These are phyloP conservation scores for Candida alai DNA, from an alignment of 805 yeast genomes.

Conservation along the genomic window DNA sequence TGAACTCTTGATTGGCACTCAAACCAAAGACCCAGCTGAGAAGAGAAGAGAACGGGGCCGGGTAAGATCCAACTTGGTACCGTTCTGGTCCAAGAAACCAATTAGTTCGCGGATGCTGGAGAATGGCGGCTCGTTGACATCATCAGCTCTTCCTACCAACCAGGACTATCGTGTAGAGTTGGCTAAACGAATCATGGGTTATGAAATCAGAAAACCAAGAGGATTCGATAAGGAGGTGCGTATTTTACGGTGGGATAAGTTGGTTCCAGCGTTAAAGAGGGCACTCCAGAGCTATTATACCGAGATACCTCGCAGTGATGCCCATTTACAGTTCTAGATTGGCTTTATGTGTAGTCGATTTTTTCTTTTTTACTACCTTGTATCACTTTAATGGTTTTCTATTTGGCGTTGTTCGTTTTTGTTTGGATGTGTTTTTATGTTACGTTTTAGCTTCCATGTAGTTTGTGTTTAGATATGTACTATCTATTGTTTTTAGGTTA, in stretches of 20 bases:
- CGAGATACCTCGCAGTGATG: slow-evolving; percentile 42
- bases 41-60: slow-evolving; percentile 64
- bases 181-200: slow-evolving; percentile 63
- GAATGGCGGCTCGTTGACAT: slow-evolving; percentile 2
- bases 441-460: neutral
- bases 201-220: slow-evolving; percentile 58
- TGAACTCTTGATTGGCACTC: slow-evolving; percentile 54
- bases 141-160: slow-evolving; percentile 14
- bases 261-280: slow-evolving; percentile 56
- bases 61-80: slow-evolving; percentile 60
- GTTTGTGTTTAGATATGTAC: too few species aligned
- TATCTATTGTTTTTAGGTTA: too few species aligned
- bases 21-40: slow-evolving; percentile 42
- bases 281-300: slow-evolving; percentile 65
- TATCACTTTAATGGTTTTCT: neutral
- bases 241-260: slow-evolving; percentile 56
- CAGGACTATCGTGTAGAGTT: slow-evolving; percentile 46
- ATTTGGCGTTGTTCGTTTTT: neutral
- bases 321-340: slow-evolving; percentile 8
- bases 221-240: slow-evolving; percentile 69
- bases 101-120: slow-evolving; percentile 44
- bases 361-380: neutral
- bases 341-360: neutral
- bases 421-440: slow-evolving; percentile 1
- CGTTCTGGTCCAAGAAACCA: slow-evolving; percentile 63